Evolutionary conservation across 768 basidiomycete species (phyloP), one percentile per base, ranked within the genome.

Genomic region (Auricularia cornea): DNA sequence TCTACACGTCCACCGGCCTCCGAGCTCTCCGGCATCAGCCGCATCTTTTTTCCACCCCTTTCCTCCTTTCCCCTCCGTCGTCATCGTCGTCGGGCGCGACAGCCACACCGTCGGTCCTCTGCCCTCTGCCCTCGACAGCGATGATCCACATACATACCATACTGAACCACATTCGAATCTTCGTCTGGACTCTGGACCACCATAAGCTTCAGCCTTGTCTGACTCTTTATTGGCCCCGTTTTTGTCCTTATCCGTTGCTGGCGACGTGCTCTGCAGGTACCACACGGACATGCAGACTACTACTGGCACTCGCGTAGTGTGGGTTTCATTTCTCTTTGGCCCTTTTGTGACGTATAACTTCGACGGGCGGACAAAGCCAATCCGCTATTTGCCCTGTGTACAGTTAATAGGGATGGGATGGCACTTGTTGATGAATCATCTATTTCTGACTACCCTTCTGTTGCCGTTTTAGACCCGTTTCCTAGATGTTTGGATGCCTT

Each of bases 121-220:
- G 35, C 35, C 35, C 16, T 14, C 35, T 38, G 35, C 35, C 35
- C 35, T 38, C 3, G 8, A 10, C 35, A 38, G 35, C 89, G 89
- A 91, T 90, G 89, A 90, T 81, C 65, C 75, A 79, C 71, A 62
- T 20, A 66, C 73, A 72, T 78, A 88, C 88, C 87, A 89, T 88
- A 87, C 86, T 89, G 89, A 89, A 90, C 87, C 86, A 90, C 87
- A 89, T 89, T 89, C 79, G 83, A 91, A 84, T 69, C 63, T 70
- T 66, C 67, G 64, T 91, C 89, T 85, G 84, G 89, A 91, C 78
- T 91, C 89, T 85, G 84, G 89, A 91, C 78, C 78, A 77, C 73
- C 23, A 72, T 76, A 71, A 83, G 84, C 73, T 91, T 92, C 89
- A 92, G 90, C 90, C 90, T 92, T 92, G 90, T 89, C 90, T 92